Percentiles rank a stretch among this genome's conserved stretches.
Evolutionary conservation across 305 asterid genomes (phyloP).

Genomic region (Withania somnifera): DNA sequence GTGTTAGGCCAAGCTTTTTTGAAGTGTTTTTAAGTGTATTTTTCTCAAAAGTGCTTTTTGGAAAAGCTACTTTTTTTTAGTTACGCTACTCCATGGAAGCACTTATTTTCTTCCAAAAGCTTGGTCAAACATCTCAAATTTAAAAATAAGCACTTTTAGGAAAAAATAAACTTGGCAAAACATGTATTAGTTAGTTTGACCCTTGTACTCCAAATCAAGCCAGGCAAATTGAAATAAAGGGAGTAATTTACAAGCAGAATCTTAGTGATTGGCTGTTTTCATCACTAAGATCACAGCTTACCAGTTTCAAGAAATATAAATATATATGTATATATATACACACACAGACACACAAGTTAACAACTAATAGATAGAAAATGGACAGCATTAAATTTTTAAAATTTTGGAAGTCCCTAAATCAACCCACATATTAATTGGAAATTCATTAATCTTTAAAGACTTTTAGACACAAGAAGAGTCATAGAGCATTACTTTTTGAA

Average conservation of each 20-base stretch:
- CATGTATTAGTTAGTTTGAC: background rate
- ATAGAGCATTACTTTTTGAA: background rate
- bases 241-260: background rate
- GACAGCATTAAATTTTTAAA: background rate
- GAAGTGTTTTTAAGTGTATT: no score
- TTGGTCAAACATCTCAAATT: no score
- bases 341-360: no score
- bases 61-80: no score
- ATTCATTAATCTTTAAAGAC: background rate
- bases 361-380: background rate
- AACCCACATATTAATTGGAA: background rate
- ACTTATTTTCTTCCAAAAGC: no score
- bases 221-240: background rate
- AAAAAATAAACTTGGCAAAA: no score
- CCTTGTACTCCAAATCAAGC: background rate
- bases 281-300: background rate
- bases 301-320: background rate
- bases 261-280: background rate
- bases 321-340: no score
- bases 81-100: no score
- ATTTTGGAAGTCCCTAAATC: background rate
- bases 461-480: background rate
- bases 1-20: no score
- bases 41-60: no score
- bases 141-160: no score